Percentiles rank a stretch among this genome's conserved stretches.
These are phyloP conservation scores for Picea abies DNA, from an alignment of 83 land plant genomes.

Conservation along the genomic window DNA sequence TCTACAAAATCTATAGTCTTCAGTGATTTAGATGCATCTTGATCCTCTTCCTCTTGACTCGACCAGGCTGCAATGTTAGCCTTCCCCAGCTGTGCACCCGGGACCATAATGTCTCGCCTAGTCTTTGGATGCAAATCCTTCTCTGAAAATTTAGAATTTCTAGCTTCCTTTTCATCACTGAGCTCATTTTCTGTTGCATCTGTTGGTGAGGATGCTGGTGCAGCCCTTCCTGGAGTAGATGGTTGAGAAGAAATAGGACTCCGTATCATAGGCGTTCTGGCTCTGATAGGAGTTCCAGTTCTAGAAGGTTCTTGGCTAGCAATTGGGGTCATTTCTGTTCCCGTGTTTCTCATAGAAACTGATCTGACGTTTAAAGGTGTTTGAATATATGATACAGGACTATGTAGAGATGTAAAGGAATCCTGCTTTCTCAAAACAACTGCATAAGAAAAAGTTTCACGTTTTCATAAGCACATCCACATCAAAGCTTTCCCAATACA, in stretches of 20 bases:
- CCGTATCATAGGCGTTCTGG: slow-evolving; percentile 53
- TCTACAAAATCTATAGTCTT: slow-evolving; percentile 38
- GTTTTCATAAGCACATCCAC: background rate
- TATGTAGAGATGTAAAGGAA: slow-evolving; percentile 29
- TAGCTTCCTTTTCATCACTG: slow-evolving; percentile 17
- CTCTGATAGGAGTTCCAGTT: slow-evolving; percentile 69
- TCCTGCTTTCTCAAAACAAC: slow-evolving; percentile 52
- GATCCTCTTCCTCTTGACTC: slow-evolving; percentile 74
- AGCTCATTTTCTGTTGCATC: slow-evolving; percentile 15
- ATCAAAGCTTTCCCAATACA: background rate
- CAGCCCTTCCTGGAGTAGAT: slow-evolving; percentile 49
- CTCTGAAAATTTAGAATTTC: slow-evolving; percentile 34
- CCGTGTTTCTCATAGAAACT: slow-evolving; percentile 89
- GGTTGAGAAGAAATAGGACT: slow-evolving; percentile 71
- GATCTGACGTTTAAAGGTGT: slow-evolving; percentile 63
- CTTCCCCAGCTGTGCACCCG: slow-evolving; percentile 72
- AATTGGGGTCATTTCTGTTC: slow-evolving; percentile 90
- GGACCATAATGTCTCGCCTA: slow-evolving; percentile 64
- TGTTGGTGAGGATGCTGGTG: slow-evolving; percentile 30
- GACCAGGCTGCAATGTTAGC: slow-evolving; percentile 75
- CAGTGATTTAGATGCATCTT: slow-evolving; percentile 46
- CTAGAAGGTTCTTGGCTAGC: slow-evolving; percentile 87
- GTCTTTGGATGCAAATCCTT: slow-evolving; percentile 68
- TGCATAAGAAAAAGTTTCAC: slow-evolving; percentile 22
- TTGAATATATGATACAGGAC: slow-evolving; percentile 47